phyloP scores from a whole-genome alignment of 2,329 filamentous ascomycete genomes.

The Bipolaris victoriae region DNA sequence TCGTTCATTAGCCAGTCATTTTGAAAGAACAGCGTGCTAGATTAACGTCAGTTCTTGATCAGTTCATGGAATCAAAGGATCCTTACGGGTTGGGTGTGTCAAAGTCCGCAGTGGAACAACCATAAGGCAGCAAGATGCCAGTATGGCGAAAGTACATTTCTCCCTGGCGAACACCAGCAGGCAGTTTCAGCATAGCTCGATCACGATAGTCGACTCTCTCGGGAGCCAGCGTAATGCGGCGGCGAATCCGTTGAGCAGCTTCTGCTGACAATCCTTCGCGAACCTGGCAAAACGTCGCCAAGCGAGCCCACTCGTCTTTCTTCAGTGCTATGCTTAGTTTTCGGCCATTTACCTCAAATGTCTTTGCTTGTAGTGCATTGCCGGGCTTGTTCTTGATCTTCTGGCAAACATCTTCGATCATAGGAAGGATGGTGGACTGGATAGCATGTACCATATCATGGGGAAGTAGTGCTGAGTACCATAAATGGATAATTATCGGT shows the following conservation, averaged over 20 bases:
- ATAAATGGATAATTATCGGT: constrained; percentile 52
- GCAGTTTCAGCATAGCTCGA: not conserved
- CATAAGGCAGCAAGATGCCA: not conserved
- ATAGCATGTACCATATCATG: not conserved
- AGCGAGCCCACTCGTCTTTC: not conserved
- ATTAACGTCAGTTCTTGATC: not conserved
- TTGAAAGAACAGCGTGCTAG: not conserved
- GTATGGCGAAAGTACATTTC: not conserved
- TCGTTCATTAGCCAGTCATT: not conserved
- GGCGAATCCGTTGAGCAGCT: not conserved
- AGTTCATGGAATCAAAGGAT: not conserved
- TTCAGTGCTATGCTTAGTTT: not conserved
- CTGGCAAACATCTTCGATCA: not conserved
- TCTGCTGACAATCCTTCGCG: not conserved
- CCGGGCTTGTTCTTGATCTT: not conserved
- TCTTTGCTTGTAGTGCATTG: not conserved
- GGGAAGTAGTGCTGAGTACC: constrained; percentile 54
- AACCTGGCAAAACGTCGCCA: not conserved
- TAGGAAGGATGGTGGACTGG: not conserved
- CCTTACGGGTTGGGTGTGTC: not conserved
- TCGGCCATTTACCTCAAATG: not conserved
- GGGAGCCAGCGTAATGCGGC: not conserved
- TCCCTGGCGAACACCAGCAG: not conserved
- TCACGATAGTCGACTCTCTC: not conserved
- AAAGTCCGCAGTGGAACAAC: not conserved